Evolutionary conservation across 2,329 filamentous ascomycete species (phyloP).

Genomic region (Pezicula radicicola): DNA sequence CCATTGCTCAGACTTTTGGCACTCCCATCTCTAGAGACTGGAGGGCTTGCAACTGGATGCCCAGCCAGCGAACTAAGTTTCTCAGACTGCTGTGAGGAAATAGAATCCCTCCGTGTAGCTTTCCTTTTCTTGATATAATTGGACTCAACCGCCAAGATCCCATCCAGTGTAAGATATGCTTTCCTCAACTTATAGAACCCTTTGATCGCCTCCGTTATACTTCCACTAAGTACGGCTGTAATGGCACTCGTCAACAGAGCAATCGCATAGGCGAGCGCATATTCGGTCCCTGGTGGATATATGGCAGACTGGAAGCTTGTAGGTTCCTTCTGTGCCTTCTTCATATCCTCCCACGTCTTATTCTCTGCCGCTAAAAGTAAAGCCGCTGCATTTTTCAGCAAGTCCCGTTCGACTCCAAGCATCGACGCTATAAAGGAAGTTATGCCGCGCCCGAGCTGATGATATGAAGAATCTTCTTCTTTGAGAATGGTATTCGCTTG

Average conservation of each 20-base stretch:
- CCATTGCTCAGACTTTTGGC: background rate
- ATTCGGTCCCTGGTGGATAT: slow-evolving; percentile 84
- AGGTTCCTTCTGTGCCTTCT: slow-evolving; percentile 67
- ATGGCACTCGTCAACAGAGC: slow-evolving; percentile 87
- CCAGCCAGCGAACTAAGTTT: background rate
- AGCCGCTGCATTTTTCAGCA: slow-evolving; percentile 79
- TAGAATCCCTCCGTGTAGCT: slow-evolving; percentile 5
- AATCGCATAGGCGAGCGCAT: slow-evolving; percentile 78
- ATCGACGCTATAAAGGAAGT: slow-evolving; percentile 83
- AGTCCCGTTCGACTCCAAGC: slow-evolving; percentile 85
- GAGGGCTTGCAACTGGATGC: background rate
- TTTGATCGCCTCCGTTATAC: slow-evolving; percentile 83
- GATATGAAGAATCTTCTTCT: slow-evolving; percentile 79
- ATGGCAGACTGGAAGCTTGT: slow-evolving; percentile 51
- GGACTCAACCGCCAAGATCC: slow-evolving; percentile 72
- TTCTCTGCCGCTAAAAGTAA: slow-evolving; percentile 74
- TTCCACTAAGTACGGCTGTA: slow-evolving; percentile 87
- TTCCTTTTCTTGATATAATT: slow-evolving; percentile 40
- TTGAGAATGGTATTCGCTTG: slow-evolving; percentile 72
- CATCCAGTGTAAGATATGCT: slow-evolving; percentile 79
- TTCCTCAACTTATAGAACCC: slow-evolving; percentile 92
- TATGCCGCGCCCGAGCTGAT: slow-evolving; percentile 78
- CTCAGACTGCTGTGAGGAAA: background rate
- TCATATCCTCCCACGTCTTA: slow-evolving; percentile 71
- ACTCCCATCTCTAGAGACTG: background rate